Base-by-base conservation (phyloP, 228 moss, liverwort and hornwort genomes). In the Sphagnum fallax region DNA sequence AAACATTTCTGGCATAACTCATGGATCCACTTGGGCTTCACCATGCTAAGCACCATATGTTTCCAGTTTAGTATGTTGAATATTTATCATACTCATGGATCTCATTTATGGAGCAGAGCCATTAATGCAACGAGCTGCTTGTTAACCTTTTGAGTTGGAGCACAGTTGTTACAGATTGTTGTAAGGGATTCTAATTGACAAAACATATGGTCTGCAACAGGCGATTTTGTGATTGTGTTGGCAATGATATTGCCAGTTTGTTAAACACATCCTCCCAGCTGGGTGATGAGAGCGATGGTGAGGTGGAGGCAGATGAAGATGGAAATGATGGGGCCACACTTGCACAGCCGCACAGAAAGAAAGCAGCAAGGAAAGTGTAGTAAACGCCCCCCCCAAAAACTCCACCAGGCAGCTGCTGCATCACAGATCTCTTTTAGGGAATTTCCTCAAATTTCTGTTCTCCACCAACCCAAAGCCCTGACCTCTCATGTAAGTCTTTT, bases 161-260 rank as follows among this genome's bases (percentile, higher is more conserved):
- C 32, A 32, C 3, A 32, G 32, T 32, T 32, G 32, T 32, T 2
- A 32, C 32, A 32, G 32, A 32, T 32, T 32, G 32, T 32, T 32
- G 32, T 1, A 32, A 32, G 2, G 32, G 32, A 32, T 32, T 32
- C 32, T 32, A 32, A 32, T 32, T 32, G 32, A 32, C 32, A 32
- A 32, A 32, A 32, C 32, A 32, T 32, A 32, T 32, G 32, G 32
- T 32, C n/a, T 63, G 10, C 53, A 76, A 75, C 78, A 75, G 75
- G 70, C 77, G 83, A 65, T 88, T 86, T 72, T 78, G 75, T 49
- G 86, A 91, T 52, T 91, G 91, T 73, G 51, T 88, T 32, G 84
- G 86, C 51, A 78, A 79, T 63, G 75, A 88, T 70, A 70, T 91
- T 10, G 75, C 66, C 7, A 74, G 65, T 18, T 73, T 91, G 75